A percentile compares a stretch with the other conserved stretches of the same genome.
phyloP scores from a whole-genome alignment of 1,284 basidiomycete genomes.

The Fomitopsis pinicola region DNA sequence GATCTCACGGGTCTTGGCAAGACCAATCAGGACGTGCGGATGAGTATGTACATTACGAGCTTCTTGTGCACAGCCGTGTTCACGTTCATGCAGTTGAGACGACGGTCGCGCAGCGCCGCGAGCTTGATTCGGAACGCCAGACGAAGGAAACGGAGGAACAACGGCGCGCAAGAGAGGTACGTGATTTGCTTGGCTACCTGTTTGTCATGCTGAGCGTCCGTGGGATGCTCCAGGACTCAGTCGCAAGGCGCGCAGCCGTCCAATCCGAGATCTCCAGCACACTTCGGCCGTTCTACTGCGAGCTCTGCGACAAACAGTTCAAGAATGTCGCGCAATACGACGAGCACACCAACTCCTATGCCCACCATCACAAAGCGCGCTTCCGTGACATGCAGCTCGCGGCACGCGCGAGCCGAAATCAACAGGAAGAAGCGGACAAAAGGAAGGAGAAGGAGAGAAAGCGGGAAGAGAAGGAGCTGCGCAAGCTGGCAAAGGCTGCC shows the following conservation, averaged over 20 bases:
- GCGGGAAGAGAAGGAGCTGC: constrained; percentile 75
- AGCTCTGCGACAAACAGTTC: constrained; percentile 80
- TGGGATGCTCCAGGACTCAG: constrained; percentile 45
- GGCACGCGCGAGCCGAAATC: constrained; percentile 42
- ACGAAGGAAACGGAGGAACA: constrained; percentile 75
- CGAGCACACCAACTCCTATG: constrained; percentile 81
- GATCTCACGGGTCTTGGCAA: constrained; percentile 78
- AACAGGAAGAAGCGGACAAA: constrained; percentile 60
- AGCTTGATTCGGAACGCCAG: constrained; percentile 73
- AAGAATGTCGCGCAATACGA: constrained; percentile 79
- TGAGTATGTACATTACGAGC: constrained; percentile 36
- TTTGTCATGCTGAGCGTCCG: neutral
- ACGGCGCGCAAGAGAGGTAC: constrained; percentile 63
- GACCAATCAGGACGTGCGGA: constrained; percentile 65
- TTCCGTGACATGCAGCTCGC: constrained; percentile 72
- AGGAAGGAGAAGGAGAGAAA: constrained; percentile 79
- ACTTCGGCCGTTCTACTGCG: constrained; percentile 72
- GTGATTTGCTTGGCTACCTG: constrained; percentile 6
- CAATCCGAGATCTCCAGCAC: constrained; percentile 62
- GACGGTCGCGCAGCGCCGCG: constrained; percentile 75
- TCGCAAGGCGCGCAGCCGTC: constrained; percentile 62
- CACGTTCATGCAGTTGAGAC: constrained; percentile 44
- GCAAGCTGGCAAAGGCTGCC: constrained; percentile 73
- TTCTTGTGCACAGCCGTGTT: neutral
- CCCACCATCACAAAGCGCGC: constrained; percentile 77